These are phyloP conservation scores for Agaricales sp. DNA, from an alignment of 1,284 basidiomycete species.

Conservation along the genomic window DNA sequence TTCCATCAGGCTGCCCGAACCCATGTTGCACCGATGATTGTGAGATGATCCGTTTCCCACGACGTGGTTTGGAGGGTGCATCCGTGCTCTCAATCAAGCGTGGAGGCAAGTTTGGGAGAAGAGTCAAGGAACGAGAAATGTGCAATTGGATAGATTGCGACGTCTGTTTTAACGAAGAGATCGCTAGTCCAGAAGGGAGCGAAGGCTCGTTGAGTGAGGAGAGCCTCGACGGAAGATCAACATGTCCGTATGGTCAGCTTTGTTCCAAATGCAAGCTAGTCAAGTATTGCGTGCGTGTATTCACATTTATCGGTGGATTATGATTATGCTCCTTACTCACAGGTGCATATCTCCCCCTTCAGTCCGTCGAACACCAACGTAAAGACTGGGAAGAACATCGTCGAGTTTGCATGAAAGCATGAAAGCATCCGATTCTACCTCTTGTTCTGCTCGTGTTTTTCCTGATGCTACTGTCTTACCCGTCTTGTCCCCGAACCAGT, in stretches of 20 bases:
- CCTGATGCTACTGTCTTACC: background rate
- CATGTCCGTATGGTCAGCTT: constrained; percentile 32
- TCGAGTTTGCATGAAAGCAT: background rate
- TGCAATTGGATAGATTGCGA: constrained; percentile 73
- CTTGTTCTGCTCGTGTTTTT: background rate
- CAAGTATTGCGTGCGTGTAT: constrained; percentile 46
- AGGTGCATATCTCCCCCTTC: constrained; percentile 36
- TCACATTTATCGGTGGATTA: constrained; percentile 50
- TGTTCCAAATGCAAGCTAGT: constrained; percentile 69
- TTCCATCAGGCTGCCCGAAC: constrained; percentile 66
- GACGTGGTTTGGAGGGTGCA: constrained; percentile 48
- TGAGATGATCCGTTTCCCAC: constrained; percentile 68
- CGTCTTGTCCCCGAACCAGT: background rate
- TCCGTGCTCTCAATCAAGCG: constrained; percentile 49
- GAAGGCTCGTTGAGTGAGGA: background rate
- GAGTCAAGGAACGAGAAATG: constrained; percentile 46
- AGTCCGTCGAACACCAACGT: background rate
- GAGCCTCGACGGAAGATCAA: constrained; percentile 19
- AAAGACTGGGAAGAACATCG: constrained; percentile 2
- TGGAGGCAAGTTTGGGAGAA: constrained; percentile 34
- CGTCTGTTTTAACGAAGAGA: constrained; percentile 42
- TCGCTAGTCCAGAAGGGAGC: constrained; percentile 9
- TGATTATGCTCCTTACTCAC: constrained; percentile 65
- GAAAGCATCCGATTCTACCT: background rate
- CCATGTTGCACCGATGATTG: constrained; percentile 69